These are phyloP conservation scores for Neurospora discreta DNA, from an alignment of 495 filamentous ascomycete species.

Conservation along the genomic window DNA sequence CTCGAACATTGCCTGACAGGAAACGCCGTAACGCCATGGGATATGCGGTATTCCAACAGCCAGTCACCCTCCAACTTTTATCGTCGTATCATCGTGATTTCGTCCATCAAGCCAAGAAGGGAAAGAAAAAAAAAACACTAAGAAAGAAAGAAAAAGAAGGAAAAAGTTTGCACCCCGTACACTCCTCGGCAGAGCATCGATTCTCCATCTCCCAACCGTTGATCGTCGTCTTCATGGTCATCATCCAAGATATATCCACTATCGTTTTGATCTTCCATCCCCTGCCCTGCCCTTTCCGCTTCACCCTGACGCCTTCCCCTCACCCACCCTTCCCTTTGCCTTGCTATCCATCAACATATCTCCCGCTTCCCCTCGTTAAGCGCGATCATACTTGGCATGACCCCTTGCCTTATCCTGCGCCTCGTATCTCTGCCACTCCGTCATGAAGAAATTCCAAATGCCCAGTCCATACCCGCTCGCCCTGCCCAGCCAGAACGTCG, in stretches of 20 bases:
- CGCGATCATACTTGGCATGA: not conserved
- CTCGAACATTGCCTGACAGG: not conserved
- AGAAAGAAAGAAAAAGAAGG: no score
- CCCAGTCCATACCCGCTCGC: conserved; percentile 39
- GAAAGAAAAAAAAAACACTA: no score
- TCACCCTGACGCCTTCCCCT: not conserved
- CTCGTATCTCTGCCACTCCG: conserved; percentile 40
- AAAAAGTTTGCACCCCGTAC: not conserved
- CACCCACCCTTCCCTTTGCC: not conserved
- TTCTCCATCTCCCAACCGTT: not conserved
- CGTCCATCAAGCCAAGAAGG: not conserved
- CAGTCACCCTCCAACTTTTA: not conserved
- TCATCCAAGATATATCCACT: not conserved
- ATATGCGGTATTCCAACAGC: not conserved
- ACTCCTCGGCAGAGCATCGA: not conserved
- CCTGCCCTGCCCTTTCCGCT: not conserved
- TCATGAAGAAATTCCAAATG: conserved; percentile 44
- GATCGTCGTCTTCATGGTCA: not conserved
- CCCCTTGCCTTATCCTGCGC: conserved; percentile 19
- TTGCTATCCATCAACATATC: not conserved
- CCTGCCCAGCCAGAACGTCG: conserved; percentile 22
- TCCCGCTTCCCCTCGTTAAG: not conserved
- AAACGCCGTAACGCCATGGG: not conserved
- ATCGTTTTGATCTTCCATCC: not conserved
- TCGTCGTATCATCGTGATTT: not conserved